Evolutionary conservation across 225 moss, liverwort and hornwort species (phyloP), one percentile per base, ranked within the genome.

Genomic region (Neckera pumila): DNA sequence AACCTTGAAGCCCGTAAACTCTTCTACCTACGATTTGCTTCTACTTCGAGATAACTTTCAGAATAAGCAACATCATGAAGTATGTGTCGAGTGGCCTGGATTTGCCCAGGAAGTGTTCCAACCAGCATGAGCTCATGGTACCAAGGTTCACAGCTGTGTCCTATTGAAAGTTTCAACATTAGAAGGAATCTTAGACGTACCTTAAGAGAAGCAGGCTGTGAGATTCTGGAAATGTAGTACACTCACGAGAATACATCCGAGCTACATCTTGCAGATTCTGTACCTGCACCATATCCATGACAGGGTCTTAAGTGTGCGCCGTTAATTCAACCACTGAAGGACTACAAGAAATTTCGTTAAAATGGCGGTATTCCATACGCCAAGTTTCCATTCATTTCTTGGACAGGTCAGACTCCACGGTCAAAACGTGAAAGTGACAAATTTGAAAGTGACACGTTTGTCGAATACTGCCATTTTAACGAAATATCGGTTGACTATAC

Each of bases 171-270:
- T 47, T 79, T 14, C 12, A 40, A 66, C 38, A 86, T 53, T 54
- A 56, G 51, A 62, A 85, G 82, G 59, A 59, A 51, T 67, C 75
- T 57, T 77, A 61, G 38, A 66, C 69, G 51, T 91, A 97, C 96
- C 98, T 95, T 86, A 99, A 93, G 14, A 99, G 90, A 64, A 99
- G 94, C 76, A 92, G 92, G 82, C 91, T 95, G 89, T 94, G 89
- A 86, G 96, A 96, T 89, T 90, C 90, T 53, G 94, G 91, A 90
- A 92, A 95, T 26, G 88, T 85, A 57, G 84, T 66, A 76, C 97
- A 88, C 82, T 96, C 98, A 33, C 77, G 89, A 69, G 87, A 90
- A 56, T 96, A 92, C 88, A 92, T 82, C 27, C 91, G 89, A 86
- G 96, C 84, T 66, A 99, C 86, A 85, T 97, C 96, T 81, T 95